Evolutionary conservation across 1,139 yeast genomes (phyloP), one percentile per base, ranked within the genome.

Genomic region (Petasospora rhodanensis): DNA sequence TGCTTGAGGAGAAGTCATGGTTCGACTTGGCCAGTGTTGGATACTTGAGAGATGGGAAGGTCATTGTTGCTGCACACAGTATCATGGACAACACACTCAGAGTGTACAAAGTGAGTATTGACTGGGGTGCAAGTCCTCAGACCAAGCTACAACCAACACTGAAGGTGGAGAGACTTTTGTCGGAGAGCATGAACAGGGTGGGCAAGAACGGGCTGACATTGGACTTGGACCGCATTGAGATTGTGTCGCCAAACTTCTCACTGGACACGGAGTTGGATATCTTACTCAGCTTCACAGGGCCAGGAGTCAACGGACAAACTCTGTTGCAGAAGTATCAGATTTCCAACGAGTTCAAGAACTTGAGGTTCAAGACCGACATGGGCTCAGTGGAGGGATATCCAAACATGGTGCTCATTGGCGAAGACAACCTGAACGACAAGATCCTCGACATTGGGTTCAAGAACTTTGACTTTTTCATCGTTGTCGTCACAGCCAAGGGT

Each of bases 1-100:
- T 45, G 22, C 48, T 68, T 26, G 61, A 61, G 17, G 49, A 44
- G 6, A 26, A 23, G 7, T 25, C 32, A 24, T 36, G 52, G 43
- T 20, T 48, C 8, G 58, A 70, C 2, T 63, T 66, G 26, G 82
- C 84, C 0, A 61, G 79, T 11, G 69, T 83, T 40, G 87, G 84
- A 1, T 79, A 76, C 43, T 58, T 67, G 8, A 61, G 67, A 36
- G 76, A 72, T 31, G 73, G 73, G 17, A 56, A 59, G 13, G 56
- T 79, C 8, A 51, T 76, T 4, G 52, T 81, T 4, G 67, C 68
- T 1, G 68, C 73, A 2, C 73, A 66, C 47, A 73, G 71, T 35
- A 52, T 66, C 0, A 36, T 58, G 3, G 58, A 70, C 0, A 52
- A 60, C 10, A 52, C 53, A n/a, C 54, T 82, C 11, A 60, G 63